Base-by-base conservation (phyloP, 768 basidiomycete genomes). In the Trametes meyenii region DNA sequence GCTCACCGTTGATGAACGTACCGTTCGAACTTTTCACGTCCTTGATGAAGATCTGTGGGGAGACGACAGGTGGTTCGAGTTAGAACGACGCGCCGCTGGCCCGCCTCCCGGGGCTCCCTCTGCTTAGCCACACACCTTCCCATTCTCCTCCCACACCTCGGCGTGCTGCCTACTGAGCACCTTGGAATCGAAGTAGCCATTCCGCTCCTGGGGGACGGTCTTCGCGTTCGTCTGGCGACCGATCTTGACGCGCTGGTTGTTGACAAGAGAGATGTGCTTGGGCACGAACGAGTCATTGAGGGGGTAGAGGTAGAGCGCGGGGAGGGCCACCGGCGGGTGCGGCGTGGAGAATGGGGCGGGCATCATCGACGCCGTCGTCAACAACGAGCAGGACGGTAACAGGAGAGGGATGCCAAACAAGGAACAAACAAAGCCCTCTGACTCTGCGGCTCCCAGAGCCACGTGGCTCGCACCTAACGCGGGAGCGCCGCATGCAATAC, bases 21-120 rank as follows among this genome's bases (percentile, higher is more conserved):
- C 97, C 97, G 66, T 99, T 99, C 0, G 93, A 95, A 66, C 91
- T 94, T 79, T 96, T 96, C 72, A 98, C 94, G 74, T 98, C 97
- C 76, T 94, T 96, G 81, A 99, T 98, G 80, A 78, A 96, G 75
- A 98, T 95, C 94, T 98, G 23, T 38, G 58, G 45, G 40, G 44
- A 33, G 29, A 33, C 39, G 55, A 54, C 35, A 58, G 48, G 55
- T 54, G 49, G 54, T 36, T 21, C 29, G 13, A 43, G 55, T 66
- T 54, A 66, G 51, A 48, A 51, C 60, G 17, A 51, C 46, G 49
- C 44, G 36, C 39, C 39, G 21, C 60, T 44, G 29, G 24, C n/a
- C 29, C 26, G 43, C 16, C 33, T 29, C 17, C 40, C 17, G 11
- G 38, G 4, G 50, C n/a, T 42, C 13, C 45, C 19, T 16, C 4